Evolutionary conservation across 495 filamentous ascomycete genomes (phyloP).

Genomic region (Aspergillus bertholletiae): DNA sequence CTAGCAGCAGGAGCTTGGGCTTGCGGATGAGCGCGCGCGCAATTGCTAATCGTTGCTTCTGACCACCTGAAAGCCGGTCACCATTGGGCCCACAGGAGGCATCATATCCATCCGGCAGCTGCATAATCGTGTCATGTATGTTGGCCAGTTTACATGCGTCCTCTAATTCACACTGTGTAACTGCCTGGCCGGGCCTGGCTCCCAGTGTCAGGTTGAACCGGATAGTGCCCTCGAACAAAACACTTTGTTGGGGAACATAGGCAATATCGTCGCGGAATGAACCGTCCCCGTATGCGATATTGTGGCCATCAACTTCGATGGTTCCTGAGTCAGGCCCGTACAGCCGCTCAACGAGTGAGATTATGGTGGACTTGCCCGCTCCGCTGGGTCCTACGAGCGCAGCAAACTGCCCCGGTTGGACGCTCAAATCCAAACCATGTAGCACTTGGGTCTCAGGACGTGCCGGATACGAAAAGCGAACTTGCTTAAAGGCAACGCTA

Average conservation of each 20-base stretch:
- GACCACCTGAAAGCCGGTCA: constrained; percentile 63
- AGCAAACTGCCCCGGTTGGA: constrained; percentile 54
- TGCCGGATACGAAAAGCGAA: constrained; percentile 59
- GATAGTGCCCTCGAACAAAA: constrained; percentile 50
- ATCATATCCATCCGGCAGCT: constrained; percentile 58
- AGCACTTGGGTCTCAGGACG: constrained; percentile 52
- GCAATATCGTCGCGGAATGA: constrained; percentile 49
- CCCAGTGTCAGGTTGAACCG: constrained; percentile 52
- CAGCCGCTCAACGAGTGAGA: constrained; percentile 57
- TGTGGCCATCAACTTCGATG: constrained; percentile 34
- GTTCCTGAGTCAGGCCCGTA: constrained; percentile 43
- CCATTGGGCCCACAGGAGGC: constrained; percentile 61
- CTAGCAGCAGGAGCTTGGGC: constrained; percentile 64
- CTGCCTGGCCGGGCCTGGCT: constrained; percentile 37
- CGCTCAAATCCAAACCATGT: constrained; percentile 46
- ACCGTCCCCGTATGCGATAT: constrained; percentile 33
- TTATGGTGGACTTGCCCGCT: constrained; percentile 58
- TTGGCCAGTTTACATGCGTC: constrained; percentile 53
- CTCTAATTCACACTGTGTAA: constrained; percentile 49
- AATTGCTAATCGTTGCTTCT: constrained; percentile 73
- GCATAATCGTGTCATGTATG: constrained; percentile 54
- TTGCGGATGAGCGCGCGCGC: constrained; percentile 68
- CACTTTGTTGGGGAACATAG: constrained; percentile 52
- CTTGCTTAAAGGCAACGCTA: constrained; percentile 47
- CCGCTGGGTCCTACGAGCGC: constrained; percentile 59